Conservation (phyloP, 1,284 basidiomycete genomes). For the Marasmius fiardii region DNA sequence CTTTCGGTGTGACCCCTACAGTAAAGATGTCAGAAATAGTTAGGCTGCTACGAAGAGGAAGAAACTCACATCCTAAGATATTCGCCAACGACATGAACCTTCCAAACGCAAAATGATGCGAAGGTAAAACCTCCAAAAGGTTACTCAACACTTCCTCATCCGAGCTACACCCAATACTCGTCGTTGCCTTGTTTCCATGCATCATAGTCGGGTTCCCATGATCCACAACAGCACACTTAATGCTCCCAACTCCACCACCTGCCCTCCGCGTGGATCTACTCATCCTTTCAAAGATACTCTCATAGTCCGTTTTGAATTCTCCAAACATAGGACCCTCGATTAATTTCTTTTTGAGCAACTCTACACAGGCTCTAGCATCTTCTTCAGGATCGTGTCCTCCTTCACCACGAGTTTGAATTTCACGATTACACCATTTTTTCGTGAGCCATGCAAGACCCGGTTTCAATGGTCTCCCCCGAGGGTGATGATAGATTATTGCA, state of each 20-base stretch:
- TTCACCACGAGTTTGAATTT: constrained; percentile 77
- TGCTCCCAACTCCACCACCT: constrained; percentile 34
- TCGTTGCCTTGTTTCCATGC: constrained; percentile 80
- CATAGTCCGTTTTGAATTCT: constrained; percentile 79
- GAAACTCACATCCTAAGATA: constrained; percentile 75
- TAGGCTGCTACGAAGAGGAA: too few species aligned
- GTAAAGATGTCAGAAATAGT: too few species aligned
- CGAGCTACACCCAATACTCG: constrained; percentile 64
- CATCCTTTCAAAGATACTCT: constrained; percentile 86
- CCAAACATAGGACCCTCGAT: constrained; percentile 80
- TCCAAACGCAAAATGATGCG: constrained; percentile 80
- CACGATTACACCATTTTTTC: constrained; percentile 83
- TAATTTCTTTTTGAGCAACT: constrained; percentile 79
- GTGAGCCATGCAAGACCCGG: constrained; percentile 91
- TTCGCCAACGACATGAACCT: constrained; percentile 78
- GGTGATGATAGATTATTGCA: constrained; percentile 84
- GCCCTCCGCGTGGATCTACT: constrained; percentile 44
- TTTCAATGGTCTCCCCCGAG: constrained; percentile 86
- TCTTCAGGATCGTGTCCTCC: constrained; percentile 91
- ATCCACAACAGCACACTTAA: constrained; percentile 76
- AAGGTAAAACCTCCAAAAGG: constrained; percentile 54
- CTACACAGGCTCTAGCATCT: constrained; percentile 84
- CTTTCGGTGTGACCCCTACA: constrained; percentile 59
- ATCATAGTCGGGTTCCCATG: constrained; percentile 79
- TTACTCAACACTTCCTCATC: constrained; percentile 77